phyloP scores from a whole-genome alignment of 257 asterid species.

The Cynanchum wilfordii region DNA sequence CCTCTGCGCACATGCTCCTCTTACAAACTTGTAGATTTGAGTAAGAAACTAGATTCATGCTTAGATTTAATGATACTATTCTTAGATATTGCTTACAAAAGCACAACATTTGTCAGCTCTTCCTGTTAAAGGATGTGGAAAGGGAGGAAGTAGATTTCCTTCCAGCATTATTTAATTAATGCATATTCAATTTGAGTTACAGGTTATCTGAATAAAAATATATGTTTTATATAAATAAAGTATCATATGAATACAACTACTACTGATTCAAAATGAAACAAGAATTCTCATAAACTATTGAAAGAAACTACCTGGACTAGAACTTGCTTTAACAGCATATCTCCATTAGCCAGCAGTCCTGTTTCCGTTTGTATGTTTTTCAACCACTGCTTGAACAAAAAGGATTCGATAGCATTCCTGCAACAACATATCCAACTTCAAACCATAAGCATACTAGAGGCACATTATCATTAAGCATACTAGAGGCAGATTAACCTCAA shows the following conservation, averaged over 20 bases:
- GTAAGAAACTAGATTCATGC: neutral
- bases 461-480: no score
- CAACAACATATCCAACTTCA: constrained; percentile 18
- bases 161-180: neutral
- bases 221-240: neutral
- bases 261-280: neutral
- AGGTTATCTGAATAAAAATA: neutral
- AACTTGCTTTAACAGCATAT: constrained; percentile 56
- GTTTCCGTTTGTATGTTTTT: constrained; percentile 59
- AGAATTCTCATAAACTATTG: neutral
- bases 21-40: neutral
- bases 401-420: constrained; percentile 82
- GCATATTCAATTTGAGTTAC: neutral
- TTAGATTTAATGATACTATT: neutral
- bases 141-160: neutral
- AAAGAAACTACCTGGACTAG: constrained; percentile 64
- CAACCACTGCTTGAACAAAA: constrained; percentile 80
- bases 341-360: constrained; percentile 66
- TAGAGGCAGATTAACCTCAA: neutral
- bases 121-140: neutral
- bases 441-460: neutral
- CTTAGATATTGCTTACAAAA: neutral
- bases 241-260: neutral
- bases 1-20: neutral
- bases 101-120: neutral